Base-by-base conservation (phyloP, 371 early-diverging fungal species). In the Mucor saturninus region DNA sequence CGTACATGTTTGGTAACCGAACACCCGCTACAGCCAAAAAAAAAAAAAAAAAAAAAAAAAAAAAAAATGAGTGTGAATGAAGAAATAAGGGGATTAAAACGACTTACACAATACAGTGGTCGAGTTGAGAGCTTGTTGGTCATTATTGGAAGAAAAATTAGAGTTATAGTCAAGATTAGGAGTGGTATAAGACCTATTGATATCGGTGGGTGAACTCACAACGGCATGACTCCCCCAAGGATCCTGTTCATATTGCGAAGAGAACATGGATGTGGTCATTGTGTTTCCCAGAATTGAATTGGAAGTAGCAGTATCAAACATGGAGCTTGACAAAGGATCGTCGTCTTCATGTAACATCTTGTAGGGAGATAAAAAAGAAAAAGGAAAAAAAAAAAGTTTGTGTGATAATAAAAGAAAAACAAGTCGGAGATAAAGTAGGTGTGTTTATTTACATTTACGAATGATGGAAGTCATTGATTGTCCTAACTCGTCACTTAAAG, bases 1-100 rank as follows among this genome's bases (percentile, higher is more conserved):
- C 76, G 59, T 84, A 84, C 29, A 80, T 75, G 1, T 72, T 57
- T 14, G 83, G 83, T 30, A 82, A 62, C 14, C 65, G 58, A 29
- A 77, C 65, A 13, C 83, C 83, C 49, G 73, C 83, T 83, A 48
- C 28, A 37, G 15, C 35, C 35, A 35, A 35, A 35, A 4, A 8
- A 35, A 35, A 8, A 35, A 35, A 35, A 35, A 35, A 35, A 43
- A 4, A 43, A 43, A 37, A 61, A 52, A 48, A 45, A 11, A 39
- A 26, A 26, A 45, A 35, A 48, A 37, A 11, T 38, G 13, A 50
- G 5, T 48, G 39, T 49, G 15, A 4, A 9, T 51, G 7, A 52
- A 45, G 6, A 45, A 3, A 45, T 45, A 45, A n/a, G 4, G 4
- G 3, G 6, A 4, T 13, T 40, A 40, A 52, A 15, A 11, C 13